Conservation (phyloP, 2,329 filamentous ascomycete genomes). For the Fusarium buharicum region DNA sequence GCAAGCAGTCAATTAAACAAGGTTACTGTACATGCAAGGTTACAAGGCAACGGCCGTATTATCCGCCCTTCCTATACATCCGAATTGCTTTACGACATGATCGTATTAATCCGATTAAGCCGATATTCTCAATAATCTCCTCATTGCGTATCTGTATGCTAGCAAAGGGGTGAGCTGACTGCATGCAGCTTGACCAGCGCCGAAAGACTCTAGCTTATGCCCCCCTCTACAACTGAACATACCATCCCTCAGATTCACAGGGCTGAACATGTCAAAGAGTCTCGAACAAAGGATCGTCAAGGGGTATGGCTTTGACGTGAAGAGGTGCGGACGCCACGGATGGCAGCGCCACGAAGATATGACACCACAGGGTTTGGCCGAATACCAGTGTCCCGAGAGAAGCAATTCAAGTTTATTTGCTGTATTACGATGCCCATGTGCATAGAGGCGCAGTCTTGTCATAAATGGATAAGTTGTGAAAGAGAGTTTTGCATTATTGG, state of each 20-base stretch:
- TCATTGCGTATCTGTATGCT: not conserved
- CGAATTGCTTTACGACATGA: not conserved
- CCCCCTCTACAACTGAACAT: not conserved
- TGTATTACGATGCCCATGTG: not conserved
- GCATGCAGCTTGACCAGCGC: slow-evolving; percentile 5
- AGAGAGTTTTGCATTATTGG: not conserved
- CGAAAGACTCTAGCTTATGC: not conserved
- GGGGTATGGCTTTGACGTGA: not conserved
- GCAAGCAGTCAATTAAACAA: not conserved
- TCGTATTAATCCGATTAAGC: not conserved
- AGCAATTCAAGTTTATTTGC: no score
- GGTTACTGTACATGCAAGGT: not conserved
- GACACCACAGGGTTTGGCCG: not conserved
- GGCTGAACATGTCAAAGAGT: not conserved
- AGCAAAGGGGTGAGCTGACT: slow-evolving; percentile 14
- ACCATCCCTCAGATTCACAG: not conserved
- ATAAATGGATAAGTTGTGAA: not conserved
- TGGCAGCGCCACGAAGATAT: not conserved
- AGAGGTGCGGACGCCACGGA: not conserved
- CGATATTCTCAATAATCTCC: not conserved
- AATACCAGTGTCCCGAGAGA: not conserved
- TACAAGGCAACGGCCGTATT: not conserved
- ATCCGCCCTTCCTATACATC: not conserved
- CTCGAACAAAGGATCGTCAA: not conserved
- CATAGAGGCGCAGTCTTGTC: not conserved